These are phyloP conservation scores for Tulasnella sp. DNA, from an alignment of 768 basidiomycete genomes.

Conservation along the genomic window DNA sequence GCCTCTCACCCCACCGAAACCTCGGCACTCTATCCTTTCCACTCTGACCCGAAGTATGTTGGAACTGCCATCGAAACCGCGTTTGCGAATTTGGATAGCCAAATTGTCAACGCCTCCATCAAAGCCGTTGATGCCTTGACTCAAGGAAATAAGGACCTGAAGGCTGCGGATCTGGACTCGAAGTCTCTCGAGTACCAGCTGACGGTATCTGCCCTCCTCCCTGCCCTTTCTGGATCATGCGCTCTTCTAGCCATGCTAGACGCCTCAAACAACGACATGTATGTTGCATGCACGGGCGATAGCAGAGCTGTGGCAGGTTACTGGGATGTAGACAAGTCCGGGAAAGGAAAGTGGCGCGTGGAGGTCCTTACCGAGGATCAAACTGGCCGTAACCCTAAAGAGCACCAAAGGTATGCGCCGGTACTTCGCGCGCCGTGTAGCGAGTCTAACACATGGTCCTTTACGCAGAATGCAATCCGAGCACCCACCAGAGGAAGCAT, in stretches of 20 bases:
- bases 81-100: conserved; percentile 78
- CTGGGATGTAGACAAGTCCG: conserved; percentile 66
- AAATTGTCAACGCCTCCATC: conserved; percentile 74
- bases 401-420: conserved; percentile 66
- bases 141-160: conserved; percentile 47
- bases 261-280: conserved; percentile 72
- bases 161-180: conserved; percentile 42
- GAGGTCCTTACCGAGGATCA: conserved; percentile 96
- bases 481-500: conserved; percentile 72
- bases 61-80: conserved; percentile 68
- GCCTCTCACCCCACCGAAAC: not conserved
- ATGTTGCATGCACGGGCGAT: conserved; percentile 90
- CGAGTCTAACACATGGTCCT: not conserved
- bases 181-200: conserved; percentile 57
- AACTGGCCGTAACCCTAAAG: conserved; percentile 85
- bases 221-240: conserved; percentile 87
- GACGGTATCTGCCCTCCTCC: conserved; percentile 66
- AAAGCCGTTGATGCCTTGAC: conserved; percentile 58
- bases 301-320: conserved; percentile 93
- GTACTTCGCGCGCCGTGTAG: not conserved
- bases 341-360: conserved; percentile 76
- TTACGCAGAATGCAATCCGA: conserved; percentile 67
- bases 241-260: conserved; percentile 87
- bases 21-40: conserved; percentile 35
- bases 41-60: conserved; percentile 51